A percentile compares a stretch with the other conserved stretches of the same genome.
phyloP scores from a whole-genome alignment of 2,329 filamentous ascomycete species.

The Fusarium sp. region DNA sequence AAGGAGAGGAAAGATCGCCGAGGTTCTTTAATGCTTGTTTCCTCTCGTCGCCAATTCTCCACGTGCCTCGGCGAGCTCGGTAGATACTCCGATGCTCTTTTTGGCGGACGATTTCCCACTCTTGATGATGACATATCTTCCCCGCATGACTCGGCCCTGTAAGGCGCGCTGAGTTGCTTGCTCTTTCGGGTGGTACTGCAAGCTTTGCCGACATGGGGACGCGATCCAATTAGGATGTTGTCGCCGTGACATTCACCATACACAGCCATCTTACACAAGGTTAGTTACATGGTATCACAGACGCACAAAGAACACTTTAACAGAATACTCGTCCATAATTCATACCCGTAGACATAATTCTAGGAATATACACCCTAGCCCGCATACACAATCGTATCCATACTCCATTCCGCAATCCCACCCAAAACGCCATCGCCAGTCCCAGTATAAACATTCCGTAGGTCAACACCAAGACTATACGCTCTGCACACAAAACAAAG shows the following conservation, averaged over 20 bases:
- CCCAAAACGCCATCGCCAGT: slow-evolving; percentile 16
- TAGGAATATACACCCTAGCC: slow-evolving; percentile 4
- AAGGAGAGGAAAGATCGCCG: slow-evolving; percentile 18
- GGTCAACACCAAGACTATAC: background rate
- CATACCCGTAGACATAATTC: slow-evolving; percentile 1
- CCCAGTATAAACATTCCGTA: slow-evolving; percentile 1
- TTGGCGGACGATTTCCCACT: background rate
- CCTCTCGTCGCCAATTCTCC: slow-evolving; percentile 18
- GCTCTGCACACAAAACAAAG: slow-evolving; percentile 10
- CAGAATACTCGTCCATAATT: slow-evolving; percentile 5
- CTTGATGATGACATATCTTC: slow-evolving; percentile 11
- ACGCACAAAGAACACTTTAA: background rate
- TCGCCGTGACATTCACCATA: background rate
- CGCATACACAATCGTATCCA: background rate
- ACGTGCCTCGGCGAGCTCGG: slow-evolving; percentile 39
- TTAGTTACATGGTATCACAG: too few species aligned
- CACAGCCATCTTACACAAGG: too few species aligned
- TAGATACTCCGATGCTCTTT: slow-evolving; percentile 29
- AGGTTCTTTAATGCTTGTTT: slow-evolving; percentile 26
- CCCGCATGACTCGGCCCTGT: slow-evolving; percentile 8
- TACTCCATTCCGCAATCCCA: background rate
- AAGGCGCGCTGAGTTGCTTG: slow-evolving; percentile 2
- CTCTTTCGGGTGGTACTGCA: slow-evolving; percentile 9
- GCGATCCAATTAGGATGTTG: background rate
- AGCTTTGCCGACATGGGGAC: background rate